Evolutionary conservation across 805 yeast genomes (phyloP).

Genomic region (Metschnikowia corniflorae): DNA sequence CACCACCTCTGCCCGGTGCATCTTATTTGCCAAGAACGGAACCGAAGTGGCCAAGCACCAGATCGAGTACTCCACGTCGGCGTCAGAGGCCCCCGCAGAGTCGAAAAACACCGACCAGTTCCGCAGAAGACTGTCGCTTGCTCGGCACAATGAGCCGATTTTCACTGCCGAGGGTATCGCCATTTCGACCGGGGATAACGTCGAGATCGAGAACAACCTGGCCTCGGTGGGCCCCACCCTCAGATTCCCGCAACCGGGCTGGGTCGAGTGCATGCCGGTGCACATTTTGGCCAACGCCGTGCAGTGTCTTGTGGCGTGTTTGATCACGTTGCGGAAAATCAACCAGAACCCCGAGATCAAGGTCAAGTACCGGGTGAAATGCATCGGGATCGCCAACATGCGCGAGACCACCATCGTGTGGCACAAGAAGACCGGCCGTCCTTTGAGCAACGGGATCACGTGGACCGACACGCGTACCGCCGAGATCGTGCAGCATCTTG

Average conservation of each 20-base stretch:
- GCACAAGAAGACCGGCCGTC: conserved; percentile 79
- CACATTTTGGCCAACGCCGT: conserved; percentile 77
- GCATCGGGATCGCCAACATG: conserved; percentile 92
- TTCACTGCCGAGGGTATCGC: conserved; percentile 75
- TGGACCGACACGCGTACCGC: conserved; percentile 95
- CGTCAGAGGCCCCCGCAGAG: conserved; percentile 48
- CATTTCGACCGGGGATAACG: conserved; percentile 52
- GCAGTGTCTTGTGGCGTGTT: conserved; percentile 70
- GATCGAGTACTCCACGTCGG: conserved; percentile 80
- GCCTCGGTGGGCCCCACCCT: conserved; percentile 63
- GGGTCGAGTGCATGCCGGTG: conserved; percentile 92
- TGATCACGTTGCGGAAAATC: conserved; percentile 52
- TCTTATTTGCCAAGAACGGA: conserved; percentile 70
- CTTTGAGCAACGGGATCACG: conserved; percentile 84
- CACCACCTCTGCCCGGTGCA: conserved; percentile 88
- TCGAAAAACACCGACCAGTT: conserved; percentile 43
- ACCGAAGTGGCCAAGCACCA: conserved; percentile 83
- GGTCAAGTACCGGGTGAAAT: conserved; percentile 58
- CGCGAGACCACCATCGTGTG: conserved; percentile 90
- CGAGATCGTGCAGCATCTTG: conserved; percentile 61
- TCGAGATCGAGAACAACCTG: conserved; percentile 60
- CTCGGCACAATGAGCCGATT: conserved; percentile 52
- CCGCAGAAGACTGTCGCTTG: conserved; percentile 41
- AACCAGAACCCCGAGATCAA: conserved; percentile 50
- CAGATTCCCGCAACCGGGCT: conserved; percentile 76